Evolutionary conservation across 2,329 filamentous ascomycete species (phyloP), one percentile per base, ranked within the genome.

Genomic region (Penicillium sp.): DNA sequence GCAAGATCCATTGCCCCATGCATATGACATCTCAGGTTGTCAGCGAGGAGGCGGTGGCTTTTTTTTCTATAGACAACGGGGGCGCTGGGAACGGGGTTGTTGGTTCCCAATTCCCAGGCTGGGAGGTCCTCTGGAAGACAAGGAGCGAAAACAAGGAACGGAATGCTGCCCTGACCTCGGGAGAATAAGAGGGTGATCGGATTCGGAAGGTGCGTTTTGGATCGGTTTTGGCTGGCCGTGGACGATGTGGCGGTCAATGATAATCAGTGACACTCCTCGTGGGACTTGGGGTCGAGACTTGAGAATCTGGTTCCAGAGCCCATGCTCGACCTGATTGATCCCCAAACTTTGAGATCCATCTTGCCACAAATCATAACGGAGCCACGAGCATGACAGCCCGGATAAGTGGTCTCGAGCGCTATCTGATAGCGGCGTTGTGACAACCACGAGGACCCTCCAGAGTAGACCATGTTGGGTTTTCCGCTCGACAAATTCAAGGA

Each of bases 21-120:
- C 73, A 74, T 74, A 75, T 74, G 71, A 75, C 69, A 72, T 75
- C 71, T 72, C 65, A 70, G 49, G 59, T 67, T 55, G 49, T 61
- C 61, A 56, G 59, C 58, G 62, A 60, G 65, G 60, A 62, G 60
- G 60, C 61, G 54, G 45, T 57, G 55, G 55, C 46, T 46, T 49
- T 38, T 51, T 45, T 46, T 58, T 61, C 53, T 64, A 56, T 41
- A 15, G 11, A 41, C 35, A 41, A 41, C 35, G 35, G 35, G 35
- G 11, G 6, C 13, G 8, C 8, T 47, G 55, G 53, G 52, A 52
- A 56, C 53, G 57, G 53, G 48, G 49, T 55, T 53, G 23, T 55
- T 47, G 26, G 45, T 19, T 26, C 29, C 41, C 35, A 41, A 15
- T 52, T 44, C 31, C n/a, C 19, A 9, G 17, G 23, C 45, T 26